Base-by-base conservation (phyloP, 2,329 filamentous ascomycete species). In the Sporothrix brasiliensis region DNA sequence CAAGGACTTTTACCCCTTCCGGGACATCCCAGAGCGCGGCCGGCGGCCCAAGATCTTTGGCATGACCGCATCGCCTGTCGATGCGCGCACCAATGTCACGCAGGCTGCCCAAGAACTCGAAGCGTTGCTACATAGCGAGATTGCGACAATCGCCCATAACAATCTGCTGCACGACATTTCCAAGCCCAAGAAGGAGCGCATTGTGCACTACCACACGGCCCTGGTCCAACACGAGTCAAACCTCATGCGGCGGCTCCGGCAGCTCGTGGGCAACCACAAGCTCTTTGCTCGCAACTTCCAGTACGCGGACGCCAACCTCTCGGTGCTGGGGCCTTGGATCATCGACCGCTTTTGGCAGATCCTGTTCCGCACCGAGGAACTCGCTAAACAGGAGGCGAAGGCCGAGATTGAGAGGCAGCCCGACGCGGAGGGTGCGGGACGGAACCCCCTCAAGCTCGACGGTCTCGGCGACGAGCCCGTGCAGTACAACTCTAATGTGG, bases 51-150 rank as follows among this genome's bases (percentile, higher is more conserved):
- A 89, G 50, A 89, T 99, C 24, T 91, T 99, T 74, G 94, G 94
- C 34, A 97, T 98, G 94, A 99, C 95, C 1, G 95, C 95, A 9
- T 98, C 95, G 0, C 95, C 95, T 0, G 90, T 97, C 2, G 94
- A 98, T 80, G 89, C 92, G 0, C 91, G 92, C 76, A 86, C 87
- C 0, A 89, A 97, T 74, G 85, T 97, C 39, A 83, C 84, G 19
- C 83, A 87, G 72, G 92, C 92, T 50, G 91, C 92, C 0, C 81
- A 82, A 72, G 88, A 92, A 68, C 85, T 99, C 0, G 94, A 98
- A 77, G 84, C 80, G 0, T 83, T 97, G 50, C 83, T 99, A 1
- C 87, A 95, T 76, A 91, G 90, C 77, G 89, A 90, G 75, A 97
- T 99, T 76, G 91, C 91, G 6, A 98, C 95, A 0, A 88, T 83